Evolutionary conservation across 2,329 filamentous ascomycete genomes (phyloP).

Genomic region (Eurotiales sp.): DNA sequence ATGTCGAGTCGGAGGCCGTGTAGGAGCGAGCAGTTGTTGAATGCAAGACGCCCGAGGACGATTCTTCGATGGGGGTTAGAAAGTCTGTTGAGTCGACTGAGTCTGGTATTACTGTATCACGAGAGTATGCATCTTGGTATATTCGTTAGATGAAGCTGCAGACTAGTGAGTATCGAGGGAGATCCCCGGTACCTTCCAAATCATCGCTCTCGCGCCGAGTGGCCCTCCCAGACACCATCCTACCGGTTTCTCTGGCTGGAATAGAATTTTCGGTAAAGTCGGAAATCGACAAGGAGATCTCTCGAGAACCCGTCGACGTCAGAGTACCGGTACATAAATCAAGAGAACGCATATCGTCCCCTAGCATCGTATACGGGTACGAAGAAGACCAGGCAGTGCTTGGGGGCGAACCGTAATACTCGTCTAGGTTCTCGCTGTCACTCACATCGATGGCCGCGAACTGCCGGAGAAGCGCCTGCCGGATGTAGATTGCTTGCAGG

Average conservation of each 20-base stretch:
- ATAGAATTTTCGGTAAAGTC: not conserved
- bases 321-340: too few species aligned
- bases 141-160: not conserved
- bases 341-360: not conserved
- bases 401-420: not conserved
- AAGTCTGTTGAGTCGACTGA: too few species aligned
- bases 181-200: not conserved
- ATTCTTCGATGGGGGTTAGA: too few species aligned
- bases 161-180: not conserved
- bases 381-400: slow-evolving; percentile 3
- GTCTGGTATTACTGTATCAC: too few species aligned
- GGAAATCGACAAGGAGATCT: too few species aligned
- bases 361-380: not conserved
- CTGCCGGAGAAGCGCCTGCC: not conserved
- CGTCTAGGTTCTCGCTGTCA: not conserved
- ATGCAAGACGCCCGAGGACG: not conserved
- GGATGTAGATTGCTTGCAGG: slow-evolving; percentile 3
- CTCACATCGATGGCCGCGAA: not conserved
- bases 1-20: not conserved
- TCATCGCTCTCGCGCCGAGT: not conserved
- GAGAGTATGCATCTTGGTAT: not conserved
- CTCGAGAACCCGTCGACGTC: too few species aligned
- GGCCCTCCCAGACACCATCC: not conserved
- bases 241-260: not conserved
- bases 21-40: not conserved